phyloP scores from a whole-genome alignment of 495 filamentous ascomycete genomes.

The Letharia columbiana region DNA sequence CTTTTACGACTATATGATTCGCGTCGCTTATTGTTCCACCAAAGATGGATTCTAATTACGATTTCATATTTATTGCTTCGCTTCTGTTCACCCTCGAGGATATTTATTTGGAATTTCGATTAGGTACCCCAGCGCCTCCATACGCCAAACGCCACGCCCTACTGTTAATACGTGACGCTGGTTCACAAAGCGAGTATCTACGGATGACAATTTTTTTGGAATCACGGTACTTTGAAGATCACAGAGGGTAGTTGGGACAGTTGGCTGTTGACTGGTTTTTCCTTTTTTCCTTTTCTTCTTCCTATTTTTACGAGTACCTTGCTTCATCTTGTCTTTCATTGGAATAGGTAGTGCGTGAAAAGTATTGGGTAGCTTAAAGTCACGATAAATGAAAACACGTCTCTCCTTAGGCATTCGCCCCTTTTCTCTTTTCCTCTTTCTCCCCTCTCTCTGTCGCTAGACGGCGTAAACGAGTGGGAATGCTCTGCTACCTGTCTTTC shows the following conservation, averaged over 20 bases:
- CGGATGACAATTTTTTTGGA: not conserved
- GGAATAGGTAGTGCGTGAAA: not conserved
- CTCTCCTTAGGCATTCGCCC: not conserved
- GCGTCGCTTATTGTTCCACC: not conserved
- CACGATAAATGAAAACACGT: not conserved
- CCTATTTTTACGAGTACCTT: not conserved
- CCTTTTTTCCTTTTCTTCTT: not conserved
- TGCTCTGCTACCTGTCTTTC: not conserved
- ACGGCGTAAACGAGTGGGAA: not conserved
- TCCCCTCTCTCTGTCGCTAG: not conserved
- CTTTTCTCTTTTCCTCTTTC: not conserved
- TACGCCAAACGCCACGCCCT: not conserved
- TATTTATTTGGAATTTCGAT: not conserved
- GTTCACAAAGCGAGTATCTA: not conserved
- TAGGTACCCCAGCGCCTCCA: not conserved
- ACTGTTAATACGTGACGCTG: not conserved
- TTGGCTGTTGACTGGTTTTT: not conserved
- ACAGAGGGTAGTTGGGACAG: not conserved
- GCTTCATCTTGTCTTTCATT: not conserved
- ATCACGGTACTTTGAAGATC: not conserved
- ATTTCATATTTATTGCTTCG: not conserved
- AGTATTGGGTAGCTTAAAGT: slow-evolving; percentile 1
- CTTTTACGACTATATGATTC: not conserved
- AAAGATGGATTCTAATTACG: not conserved
- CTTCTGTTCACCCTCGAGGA: not conserved